phyloP scores from a whole-genome alignment of 768 basidiomycete species.

The Asterophora lycoperdoides region DNA sequence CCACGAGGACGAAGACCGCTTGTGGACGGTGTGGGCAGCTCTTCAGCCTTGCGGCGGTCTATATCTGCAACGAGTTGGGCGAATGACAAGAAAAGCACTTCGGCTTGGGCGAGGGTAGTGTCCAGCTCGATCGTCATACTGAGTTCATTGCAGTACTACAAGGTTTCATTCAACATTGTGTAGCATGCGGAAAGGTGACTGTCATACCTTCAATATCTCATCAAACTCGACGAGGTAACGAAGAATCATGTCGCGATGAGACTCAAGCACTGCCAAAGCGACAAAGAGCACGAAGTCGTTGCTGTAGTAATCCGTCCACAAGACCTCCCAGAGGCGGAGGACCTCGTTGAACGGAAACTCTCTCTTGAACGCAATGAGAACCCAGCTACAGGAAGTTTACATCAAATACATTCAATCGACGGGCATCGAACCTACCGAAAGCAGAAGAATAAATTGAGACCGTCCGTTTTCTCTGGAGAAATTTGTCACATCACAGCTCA shows the following conservation, averaged over 20 bases:
- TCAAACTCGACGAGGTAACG: conserved; percentile 96
- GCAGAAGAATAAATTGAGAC: conserved; percentile 94
- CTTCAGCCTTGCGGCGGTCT: conserved; percentile 73
- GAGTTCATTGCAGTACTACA: conserved; percentile 87
- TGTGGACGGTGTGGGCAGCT: conserved; percentile 35
- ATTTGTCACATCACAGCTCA: neutral
- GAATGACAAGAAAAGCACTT: conserved; percentile 94
- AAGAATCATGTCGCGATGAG: conserved; percentile 91
- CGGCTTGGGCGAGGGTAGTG: conserved; percentile 91
- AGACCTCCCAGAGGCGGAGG: conserved; percentile 86
- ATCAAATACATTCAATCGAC: neutral
- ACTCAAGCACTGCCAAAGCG: conserved; percentile 90
- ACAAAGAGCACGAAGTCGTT: conserved; percentile 88
- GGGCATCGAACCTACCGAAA: conserved; percentile 63
- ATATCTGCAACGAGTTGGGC: conserved; percentile 84
- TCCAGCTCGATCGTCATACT: conserved; percentile 98
- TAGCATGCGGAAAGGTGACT: neutral
- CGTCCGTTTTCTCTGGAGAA: conserved; percentile 72
- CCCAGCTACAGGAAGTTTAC: conserved; percentile 54
- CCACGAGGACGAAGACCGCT: conserved; percentile 23
- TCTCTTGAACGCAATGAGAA: conserved; percentile 91
- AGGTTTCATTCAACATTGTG: conserved; percentile 3
- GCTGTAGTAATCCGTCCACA: conserved; percentile 92
- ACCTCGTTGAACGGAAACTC: conserved; percentile 94
- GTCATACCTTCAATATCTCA: conserved; percentile 64